phyloP scores from a whole-genome alignment of 1,284 basidiomycete genomes.

The Omphalotus olearius region DNA sequence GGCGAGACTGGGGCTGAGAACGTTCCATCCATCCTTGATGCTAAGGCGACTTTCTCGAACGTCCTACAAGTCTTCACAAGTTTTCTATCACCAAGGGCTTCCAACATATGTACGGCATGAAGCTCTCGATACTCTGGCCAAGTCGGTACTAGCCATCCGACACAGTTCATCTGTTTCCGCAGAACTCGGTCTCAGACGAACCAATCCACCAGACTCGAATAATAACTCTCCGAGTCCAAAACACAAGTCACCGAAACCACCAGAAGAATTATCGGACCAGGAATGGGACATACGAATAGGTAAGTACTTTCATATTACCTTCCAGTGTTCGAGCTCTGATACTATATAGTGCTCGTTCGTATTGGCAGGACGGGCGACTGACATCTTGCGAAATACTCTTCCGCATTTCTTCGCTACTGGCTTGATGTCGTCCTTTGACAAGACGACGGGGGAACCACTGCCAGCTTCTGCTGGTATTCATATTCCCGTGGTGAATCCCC shows the following conservation, averaged over 20 bases:
- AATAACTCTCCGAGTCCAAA: constrained; percentile 15
- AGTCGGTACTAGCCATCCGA: background rate
- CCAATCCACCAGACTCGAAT: constrained; percentile 7
- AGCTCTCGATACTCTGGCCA: too few relatives aligned
- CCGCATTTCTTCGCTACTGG: constrained; percentile 70
- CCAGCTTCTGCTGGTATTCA: constrained; percentile 11
- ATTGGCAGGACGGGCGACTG: constrained; percentile 60
- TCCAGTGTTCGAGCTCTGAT: constrained; percentile 21
- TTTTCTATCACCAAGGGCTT: background rate
- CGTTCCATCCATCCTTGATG: background rate
- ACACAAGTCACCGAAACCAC: constrained; percentile 3
- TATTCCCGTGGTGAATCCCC: constrained; percentile 21
- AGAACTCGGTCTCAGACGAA: constrained; percentile 3
- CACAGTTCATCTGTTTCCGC: background rate
- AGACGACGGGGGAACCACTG: constrained; percentile 31
- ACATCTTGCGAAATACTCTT: constrained; percentile 62
- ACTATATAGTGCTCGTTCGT: constrained; percentile 19
- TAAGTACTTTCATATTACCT: constrained; percentile 24
- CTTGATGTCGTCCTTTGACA: constrained; percentile 54
- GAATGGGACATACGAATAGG: constrained; percentile 71
- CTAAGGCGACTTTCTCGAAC: background rate
- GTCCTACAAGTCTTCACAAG: background rate
- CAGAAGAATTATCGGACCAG: constrained; percentile 35
- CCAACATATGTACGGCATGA: background rate
- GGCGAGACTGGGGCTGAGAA: too few relatives aligned